phyloP scores from a whole-genome alignment of 768 basidiomycete species.

The Polyporus arcularius region DNA sequence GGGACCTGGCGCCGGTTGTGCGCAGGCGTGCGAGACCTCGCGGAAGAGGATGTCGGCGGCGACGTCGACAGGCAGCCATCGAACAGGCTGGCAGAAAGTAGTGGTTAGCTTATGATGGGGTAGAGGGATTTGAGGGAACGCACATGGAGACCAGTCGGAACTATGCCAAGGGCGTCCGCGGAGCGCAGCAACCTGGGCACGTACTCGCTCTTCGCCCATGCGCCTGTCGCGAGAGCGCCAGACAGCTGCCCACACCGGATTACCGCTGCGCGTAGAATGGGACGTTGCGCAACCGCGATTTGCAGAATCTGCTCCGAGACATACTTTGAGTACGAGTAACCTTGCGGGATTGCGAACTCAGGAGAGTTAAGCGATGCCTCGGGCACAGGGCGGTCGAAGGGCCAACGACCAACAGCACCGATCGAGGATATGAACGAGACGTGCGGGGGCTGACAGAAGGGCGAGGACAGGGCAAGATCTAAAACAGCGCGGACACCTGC shows the following conservation, averaged over 20 bases:
- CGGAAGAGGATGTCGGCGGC: conserved; percentile 28
- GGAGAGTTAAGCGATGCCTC: conserved; percentile 16
- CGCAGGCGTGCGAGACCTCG: background rate
- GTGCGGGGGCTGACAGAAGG: conserved; percentile 17
- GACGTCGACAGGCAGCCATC: conserved; percentile 46
- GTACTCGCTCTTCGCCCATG: conserved; percentile 50
- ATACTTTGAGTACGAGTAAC: conserved; percentile 52
- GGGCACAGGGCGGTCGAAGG: conserved; percentile 6
- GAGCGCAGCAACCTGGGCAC: conserved; percentile 39
- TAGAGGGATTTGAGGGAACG: conserved; percentile 10
- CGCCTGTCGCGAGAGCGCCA: conserved; percentile 40
- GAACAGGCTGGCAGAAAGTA: conserved; percentile 31
- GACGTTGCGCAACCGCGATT: conserved; percentile 26
- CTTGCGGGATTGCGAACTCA: conserved; percentile 36
- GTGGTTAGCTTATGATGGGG: too few species aligned
- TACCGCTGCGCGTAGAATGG: conserved; percentile 37
- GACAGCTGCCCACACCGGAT: conserved; percentile 49
- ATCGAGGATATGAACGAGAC: conserved; percentile 28
- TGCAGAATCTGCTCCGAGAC: conserved; percentile 44
- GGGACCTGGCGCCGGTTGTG: background rate
- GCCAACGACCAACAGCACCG: background rate
- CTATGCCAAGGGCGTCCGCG: conserved; percentile 32
- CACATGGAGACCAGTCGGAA: conserved; percentile 36
- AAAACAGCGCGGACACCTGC: conserved; percentile 24
- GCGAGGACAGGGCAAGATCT: conserved; percentile 17